Evolutionary conservation across 352 stramenopile species (phyloP), one percentile per base, ranked within the genome.

Genomic region (Globisporangium heterothallicum): DNA sequence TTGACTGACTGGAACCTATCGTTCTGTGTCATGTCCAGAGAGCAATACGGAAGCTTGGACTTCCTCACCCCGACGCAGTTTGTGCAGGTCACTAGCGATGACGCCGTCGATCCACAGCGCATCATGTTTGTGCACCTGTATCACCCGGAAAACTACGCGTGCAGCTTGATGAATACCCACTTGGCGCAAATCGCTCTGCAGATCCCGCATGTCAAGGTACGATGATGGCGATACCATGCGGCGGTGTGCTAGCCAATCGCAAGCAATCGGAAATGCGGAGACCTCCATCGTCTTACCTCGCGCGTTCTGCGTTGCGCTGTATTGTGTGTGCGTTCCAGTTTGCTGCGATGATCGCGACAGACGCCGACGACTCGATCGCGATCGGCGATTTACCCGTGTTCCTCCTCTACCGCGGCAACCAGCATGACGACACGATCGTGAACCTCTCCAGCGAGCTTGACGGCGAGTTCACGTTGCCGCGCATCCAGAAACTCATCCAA

Each of bases 111-210:
- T 21, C 40, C 61, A 35, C 51, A 65, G 35, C 42, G 55, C 30
- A 53, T 58, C 13, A 61, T 70, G 49, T 42, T 88, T 19, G 66
- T 92, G 26, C 80, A 92, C 43, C 63, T 92, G 5, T 89, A 79
- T 40, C 66, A 88, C 34, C 55, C 70, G 0, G 78, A 88, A 22
- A 94, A 76, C 63, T 86, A 91, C 47, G 59, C 75, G n/a, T 94
- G 83, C 27, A 43, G 56, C 1, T 58, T 91, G 24, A 56, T 94
- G 16, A 94, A 94, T 49, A 52, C 68, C 22, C 77, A 87, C 42
- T 63, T 94, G 2, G 63, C 74, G 52, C 14, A 64, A 29, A 57
- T 92, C n/a, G 78, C 76, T 42, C 48, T 43, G 18, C 66, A 79
- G n/a, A 60, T 86, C 35, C 49, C 76, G 6, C 70, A 85, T 30